These are phyloP conservation scores for Aristolochia contorta DNA, from an alignment of 164 flowering plant genomes.

Conservation along the genomic window DNA sequence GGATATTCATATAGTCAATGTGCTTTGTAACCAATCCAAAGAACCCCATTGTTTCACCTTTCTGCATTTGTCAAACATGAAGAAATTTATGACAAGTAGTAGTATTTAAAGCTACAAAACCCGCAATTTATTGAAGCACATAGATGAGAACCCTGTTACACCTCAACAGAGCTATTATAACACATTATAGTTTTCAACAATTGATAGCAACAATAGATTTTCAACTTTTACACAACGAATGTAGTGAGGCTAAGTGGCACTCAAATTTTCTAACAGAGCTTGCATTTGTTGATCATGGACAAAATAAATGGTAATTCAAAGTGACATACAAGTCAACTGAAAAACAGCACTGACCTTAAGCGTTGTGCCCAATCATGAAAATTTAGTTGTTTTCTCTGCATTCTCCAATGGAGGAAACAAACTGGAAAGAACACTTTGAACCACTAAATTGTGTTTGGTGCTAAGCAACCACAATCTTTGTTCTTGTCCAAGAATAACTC, in stretches of 20 bases:
- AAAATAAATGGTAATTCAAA: conserved; percentile 3
- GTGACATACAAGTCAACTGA: conserved; percentile 1
- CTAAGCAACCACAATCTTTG: no score
- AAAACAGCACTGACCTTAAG: conserved; percentile 52
- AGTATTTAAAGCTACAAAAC: neutral
- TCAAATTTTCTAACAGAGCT: conserved; percentile 80
- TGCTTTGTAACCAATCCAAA: no score
- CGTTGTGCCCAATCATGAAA: conserved; percentile 91
- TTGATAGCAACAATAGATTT: conserved; percentile 85
- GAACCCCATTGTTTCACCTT: no score
- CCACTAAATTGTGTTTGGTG: no score
- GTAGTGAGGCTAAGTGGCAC: conserved; percentile 89
- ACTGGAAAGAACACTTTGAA: conserved; percentile 62
- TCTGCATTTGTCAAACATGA: no score
- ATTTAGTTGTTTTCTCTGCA: conserved; percentile 79
- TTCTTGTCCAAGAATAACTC: no score
- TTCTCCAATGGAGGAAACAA: conserved; percentile 81
- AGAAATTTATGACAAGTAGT: neutral
- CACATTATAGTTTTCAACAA: conserved; percentile 79
- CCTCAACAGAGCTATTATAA: conserved; percentile 94
- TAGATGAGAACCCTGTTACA: conserved; percentile 33
- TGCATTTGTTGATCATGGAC: conserved; percentile 80
- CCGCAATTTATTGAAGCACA: conserved; percentile 3
- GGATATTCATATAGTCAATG: no score
- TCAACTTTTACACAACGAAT: conserved; percentile 98